Evolutionary conservation across 2,329 filamentous ascomycete species (phyloP).

Genomic region (Huntiella abstrusa): DNA sequence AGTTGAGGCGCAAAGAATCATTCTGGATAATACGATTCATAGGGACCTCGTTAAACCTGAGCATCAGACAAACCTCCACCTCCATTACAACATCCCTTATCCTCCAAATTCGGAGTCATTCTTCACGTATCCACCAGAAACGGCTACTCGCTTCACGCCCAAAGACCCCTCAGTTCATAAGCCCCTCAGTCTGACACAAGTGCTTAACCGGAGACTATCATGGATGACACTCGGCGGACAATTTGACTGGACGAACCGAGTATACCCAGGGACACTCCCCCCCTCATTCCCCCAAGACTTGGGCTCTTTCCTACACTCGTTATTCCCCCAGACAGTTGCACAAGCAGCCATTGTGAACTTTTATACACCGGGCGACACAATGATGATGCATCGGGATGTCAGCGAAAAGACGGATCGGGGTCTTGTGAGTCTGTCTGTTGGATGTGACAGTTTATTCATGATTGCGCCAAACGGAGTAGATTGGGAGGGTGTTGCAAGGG

Average conservation of each 20-base stretch:
- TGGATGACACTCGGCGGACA: slow-evolving; percentile 93
- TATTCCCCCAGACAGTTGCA: slow-evolving; percentile 61
- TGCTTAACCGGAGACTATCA: slow-evolving; percentile 63
- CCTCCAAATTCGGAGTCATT: slow-evolving; percentile 26
- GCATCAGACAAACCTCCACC: slow-evolving; percentile 80
- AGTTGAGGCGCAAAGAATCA: slow-evolving; percentile 41
- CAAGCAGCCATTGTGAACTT: slow-evolving; percentile 90
- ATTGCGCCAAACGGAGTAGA: slow-evolving; percentile 42
- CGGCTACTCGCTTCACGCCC: slow-evolving; percentile 40
- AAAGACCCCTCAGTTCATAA: slow-evolving; percentile 59
- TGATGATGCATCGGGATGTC: slow-evolving; percentile 86
- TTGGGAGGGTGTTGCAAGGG: slow-evolving; percentile 9
- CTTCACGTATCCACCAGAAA: slow-evolving; percentile 31
- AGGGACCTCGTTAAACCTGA: slow-evolving; percentile 50
- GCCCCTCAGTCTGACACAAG: slow-evolving; percentile 46
- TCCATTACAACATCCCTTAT: slow-evolving; percentile 58
- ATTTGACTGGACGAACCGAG: slow-evolving; percentile 84
- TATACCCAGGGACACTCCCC: slow-evolving; percentile 51
- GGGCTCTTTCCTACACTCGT: slow-evolving; percentile 40
- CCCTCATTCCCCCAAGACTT: slow-evolving; percentile 61
- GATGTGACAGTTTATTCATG: slow-evolving; percentile 80
- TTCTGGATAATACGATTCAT: slow-evolving; percentile 61
- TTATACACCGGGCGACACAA: slow-evolving; percentile 75
- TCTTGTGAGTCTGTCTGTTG: slow-evolving; percentile 70
- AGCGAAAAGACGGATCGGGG: slow-evolving; percentile 66